Evolutionary conservation across 495 filamentous ascomycete genomes (phyloP).

Genomic region (Podospora tetraspora): DNA sequence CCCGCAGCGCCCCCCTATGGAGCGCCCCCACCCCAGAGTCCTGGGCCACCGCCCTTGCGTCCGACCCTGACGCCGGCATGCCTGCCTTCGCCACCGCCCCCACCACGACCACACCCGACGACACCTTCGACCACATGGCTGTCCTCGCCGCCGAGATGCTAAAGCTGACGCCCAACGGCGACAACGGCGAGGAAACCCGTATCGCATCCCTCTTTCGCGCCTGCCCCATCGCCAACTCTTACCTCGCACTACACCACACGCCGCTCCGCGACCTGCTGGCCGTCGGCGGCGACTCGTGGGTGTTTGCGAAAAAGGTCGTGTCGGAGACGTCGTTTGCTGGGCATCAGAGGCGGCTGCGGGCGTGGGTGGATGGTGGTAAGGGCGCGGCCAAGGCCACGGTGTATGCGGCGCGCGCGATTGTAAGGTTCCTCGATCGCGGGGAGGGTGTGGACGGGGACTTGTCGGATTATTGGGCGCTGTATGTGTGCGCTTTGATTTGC

Average conservation of each 20-base stretch:
- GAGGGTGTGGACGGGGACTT: conserved; percentile 23
- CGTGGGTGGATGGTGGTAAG: conserved; percentile 26
- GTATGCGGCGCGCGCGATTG: conserved; percentile 32
- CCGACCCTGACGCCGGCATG: conserved; percentile 23
- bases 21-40: conserved; percentile 31
- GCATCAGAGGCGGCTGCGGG: conserved; percentile 34
- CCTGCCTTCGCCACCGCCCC: conserved; percentile 21
- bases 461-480: conserved; percentile 46
- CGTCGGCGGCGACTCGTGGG: conserved; percentile 45
- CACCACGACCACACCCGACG: conserved; percentile 28
- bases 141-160: conserved; percentile 35
- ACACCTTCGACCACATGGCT: conserved; percentile 33
- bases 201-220: conserved; percentile 35
- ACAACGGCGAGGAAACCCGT: conserved; percentile 26
- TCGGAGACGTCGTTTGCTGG: conserved; percentile 32
- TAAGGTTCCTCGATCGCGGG: conserved; percentile 22
- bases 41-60: conserved; percentile 29
- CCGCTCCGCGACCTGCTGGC: conserved; percentile 45
- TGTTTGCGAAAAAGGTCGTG: conserved; percentile 42
- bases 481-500: conserved; percentile 44
- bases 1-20: conserved; percentile 36
- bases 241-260: conserved; percentile 44
- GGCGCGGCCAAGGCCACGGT: conserved; percentile 24
- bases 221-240: conserved; percentile 40
- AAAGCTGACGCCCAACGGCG: conserved; percentile 28